phyloP scores from a whole-genome alignment of 2,329 filamentous ascomycete genomes.

The Pestalotiopsis fici region DNA sequence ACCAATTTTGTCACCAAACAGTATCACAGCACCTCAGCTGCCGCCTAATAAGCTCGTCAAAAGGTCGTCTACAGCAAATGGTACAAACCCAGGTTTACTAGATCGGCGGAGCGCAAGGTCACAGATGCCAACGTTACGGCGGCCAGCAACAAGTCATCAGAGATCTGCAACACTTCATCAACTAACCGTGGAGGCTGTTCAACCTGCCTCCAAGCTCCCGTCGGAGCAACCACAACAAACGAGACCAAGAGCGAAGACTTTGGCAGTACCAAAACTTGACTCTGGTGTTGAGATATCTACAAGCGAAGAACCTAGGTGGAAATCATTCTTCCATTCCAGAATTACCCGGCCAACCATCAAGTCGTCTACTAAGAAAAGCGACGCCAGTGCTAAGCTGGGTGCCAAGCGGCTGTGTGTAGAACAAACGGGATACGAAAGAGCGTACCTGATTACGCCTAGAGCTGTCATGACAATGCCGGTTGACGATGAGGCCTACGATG shows the following conservation, averaged over 20 bases:
- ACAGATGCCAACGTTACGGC: slow-evolving; percentile 65
- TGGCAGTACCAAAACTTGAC: slow-evolving; percentile 18
- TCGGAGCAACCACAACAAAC: slow-evolving; percentile 28
- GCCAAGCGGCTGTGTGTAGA: slow-evolving; percentile 32
- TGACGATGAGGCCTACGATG: slow-evolving; percentile 7
- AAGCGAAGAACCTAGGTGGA: slow-evolving; percentile 40
- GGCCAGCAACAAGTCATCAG: slow-evolving; percentile 80
- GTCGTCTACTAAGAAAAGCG: slow-evolving; percentile 21
- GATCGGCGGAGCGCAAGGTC: slow-evolving; percentile 55
- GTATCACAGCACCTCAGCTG: slow-evolving; percentile 42
- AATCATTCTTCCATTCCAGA: slow-evolving; percentile 58
- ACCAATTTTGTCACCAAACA: slow-evolving; percentile 56
- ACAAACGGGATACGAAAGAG: slow-evolving; percentile 30
- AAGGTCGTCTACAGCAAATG: slow-evolving; percentile 60
- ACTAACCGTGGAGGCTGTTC: slow-evolving; percentile 23
- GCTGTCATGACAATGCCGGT: slow-evolving; percentile 22
- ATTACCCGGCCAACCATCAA: slow-evolving; percentile 24
- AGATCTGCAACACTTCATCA: slow-evolving; percentile 71
- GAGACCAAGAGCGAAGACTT: slow-evolving; percentile 30
- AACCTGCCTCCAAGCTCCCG: slow-evolving; percentile 28
- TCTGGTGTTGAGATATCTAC: slow-evolving; percentile 9
- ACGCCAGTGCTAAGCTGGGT: slow-evolving; percentile 25
- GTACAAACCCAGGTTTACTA: slow-evolving; percentile 41
- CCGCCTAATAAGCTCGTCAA: slow-evolving; percentile 79
- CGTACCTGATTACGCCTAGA: slow-evolving; percentile 38